Conservation (phyloP, 2,329 filamentous ascomycete species). For the Colletotrichum lupini region DNA sequence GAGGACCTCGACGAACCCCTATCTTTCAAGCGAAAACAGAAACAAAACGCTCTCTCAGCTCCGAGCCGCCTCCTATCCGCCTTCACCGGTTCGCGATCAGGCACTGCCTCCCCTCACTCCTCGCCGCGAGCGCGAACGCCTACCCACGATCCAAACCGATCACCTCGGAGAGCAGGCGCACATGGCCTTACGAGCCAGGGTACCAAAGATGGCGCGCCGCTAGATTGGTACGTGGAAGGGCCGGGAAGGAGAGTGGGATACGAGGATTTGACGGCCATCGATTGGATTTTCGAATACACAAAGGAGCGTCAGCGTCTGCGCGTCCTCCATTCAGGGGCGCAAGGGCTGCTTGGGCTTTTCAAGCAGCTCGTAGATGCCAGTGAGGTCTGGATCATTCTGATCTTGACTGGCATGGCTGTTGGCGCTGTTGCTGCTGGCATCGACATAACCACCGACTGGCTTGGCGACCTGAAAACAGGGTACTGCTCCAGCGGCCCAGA, state of each 20-base stretch:
- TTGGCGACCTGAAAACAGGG: conserved; percentile 91
- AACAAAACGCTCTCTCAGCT: conserved; percentile 57
- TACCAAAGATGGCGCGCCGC: conserved; percentile 58
- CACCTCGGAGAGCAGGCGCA: conserved; percentile 29
- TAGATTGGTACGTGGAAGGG: conserved; percentile 92
- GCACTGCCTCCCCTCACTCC: conserved; percentile 32
- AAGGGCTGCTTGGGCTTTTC: conserved; percentile 78
- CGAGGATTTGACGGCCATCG: conserved; percentile 95
- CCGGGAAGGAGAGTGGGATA: conserved; percentile 92
- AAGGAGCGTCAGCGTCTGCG: conserved; percentile 92
- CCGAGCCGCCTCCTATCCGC: conserved; percentile 61
- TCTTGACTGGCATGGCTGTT: conserved; percentile 85
- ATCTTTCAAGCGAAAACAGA: conserved; percentile 79
- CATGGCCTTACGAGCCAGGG: conserved; percentile 27
- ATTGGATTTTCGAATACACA: conserved; percentile 99
- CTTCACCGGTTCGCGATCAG: conserved; percentile 52
- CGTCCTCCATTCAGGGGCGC: conserved; percentile 75
- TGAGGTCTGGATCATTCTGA: conserved; percentile 91
- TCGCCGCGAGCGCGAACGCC: conserved; percentile 35
- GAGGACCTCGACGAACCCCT: conserved; percentile 62
- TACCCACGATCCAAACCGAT: conserved; percentile 37
- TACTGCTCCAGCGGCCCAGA: conserved; percentile 81
- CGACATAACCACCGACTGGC: conserved; percentile 91
- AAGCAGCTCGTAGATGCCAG: conserved; percentile 83
- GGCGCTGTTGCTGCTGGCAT: conserved; percentile 89